A percentile compares a stretch with the other conserved stretches of the same genome.
These are phyloP conservation scores for Theileria parva DNA, from an alignment of 169 alveolate genomes.

Conservation along the genomic window DNA sequence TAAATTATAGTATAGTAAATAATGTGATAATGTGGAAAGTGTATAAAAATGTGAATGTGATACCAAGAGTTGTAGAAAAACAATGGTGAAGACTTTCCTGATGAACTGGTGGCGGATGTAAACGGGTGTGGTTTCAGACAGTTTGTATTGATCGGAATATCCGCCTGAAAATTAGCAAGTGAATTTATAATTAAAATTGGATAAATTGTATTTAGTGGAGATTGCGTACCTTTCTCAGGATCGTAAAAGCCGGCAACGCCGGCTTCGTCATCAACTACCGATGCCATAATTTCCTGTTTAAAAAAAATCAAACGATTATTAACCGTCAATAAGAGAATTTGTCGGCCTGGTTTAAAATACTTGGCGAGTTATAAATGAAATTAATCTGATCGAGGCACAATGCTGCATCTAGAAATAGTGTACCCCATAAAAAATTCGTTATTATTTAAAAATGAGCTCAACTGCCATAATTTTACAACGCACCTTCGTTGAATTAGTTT, in stretches of 20 bases:
- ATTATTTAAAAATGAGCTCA: not conserved
- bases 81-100: slow-evolving; percentile 79
- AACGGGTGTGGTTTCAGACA: slow-evolving; percentile 69
- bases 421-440: slow-evolving; percentile 4
- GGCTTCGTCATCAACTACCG: not conserved
- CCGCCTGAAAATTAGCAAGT: not conserved
- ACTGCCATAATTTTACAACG: not conserved
- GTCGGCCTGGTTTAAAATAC: not conserved
- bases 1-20: no score
- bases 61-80: slow-evolving; percentile 72
- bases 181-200: not conserved
- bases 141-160: slow-evolving; percentile 37
- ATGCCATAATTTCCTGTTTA: slow-evolving; percentile 1
- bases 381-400: not conserved
- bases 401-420: slow-evolving; percentile 1
- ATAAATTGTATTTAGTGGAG: not conserved
- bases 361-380: not conserved
- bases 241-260: slow-evolving; percentile 47
- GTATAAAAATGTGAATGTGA: slow-evolving; percentile 65
- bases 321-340: not conserved
- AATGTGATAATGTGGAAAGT: slow-evolving; percentile 18
- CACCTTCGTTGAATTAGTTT: not conserved
- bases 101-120: slow-evolving; percentile 82
- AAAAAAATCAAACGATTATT: not conserved
- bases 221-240: slow-evolving; percentile 58